Evolutionary conservation across 2,329 filamentous ascomycete genomes (phyloP).

Genomic region (Xylariaceae sp.): DNA sequence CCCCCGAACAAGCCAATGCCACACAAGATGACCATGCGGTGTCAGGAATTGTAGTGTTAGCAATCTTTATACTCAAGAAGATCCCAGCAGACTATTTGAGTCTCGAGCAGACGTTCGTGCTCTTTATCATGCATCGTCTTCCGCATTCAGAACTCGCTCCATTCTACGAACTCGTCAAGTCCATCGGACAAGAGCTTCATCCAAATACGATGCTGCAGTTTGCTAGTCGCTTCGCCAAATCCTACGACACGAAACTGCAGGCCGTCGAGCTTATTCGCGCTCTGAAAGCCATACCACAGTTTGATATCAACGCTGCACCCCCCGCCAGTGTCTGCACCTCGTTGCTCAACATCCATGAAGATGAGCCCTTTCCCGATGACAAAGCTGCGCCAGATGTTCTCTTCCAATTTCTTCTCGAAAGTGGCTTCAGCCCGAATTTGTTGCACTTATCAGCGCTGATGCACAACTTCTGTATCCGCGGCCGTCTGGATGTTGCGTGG

Average conservation of each 20-base stretch:
- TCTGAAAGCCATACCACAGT: constrained; percentile 31
- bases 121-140: constrained; percentile 12
- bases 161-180: constrained; percentile 21
- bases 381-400: constrained; percentile 48
- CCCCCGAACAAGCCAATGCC: not conserved
- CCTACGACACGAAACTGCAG: constrained; percentile 35
- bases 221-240: constrained; percentile 41
- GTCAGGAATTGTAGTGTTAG: constrained; percentile 17
- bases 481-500: constrained; percentile 58
- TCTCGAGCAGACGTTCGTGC: constrained; percentile 25
- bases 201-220: constrained; percentile 44
- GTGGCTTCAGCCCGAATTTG: constrained; percentile 59
- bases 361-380: constrained; percentile 33
- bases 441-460: constrained; percentile 63
- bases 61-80: constrained; percentile 22
- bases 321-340: constrained; percentile 54
- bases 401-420: constrained; percentile 50
- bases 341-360: constrained; percentile 44
- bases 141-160: constrained; percentile 12
- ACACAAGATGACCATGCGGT: not conserved
- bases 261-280: constrained; percentile 42
- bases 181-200: constrained; percentile 23
- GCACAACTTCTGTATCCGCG: constrained; percentile 62
- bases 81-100: constrained; percentile 24
- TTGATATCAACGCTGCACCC: constrained; percentile 43